Percentiles rank a stretch among this genome's conserved stretches.
Conservation (phyloP, 2,329 filamentous ascomycete genomes). For the Fusarium mexicanum region DNA sequence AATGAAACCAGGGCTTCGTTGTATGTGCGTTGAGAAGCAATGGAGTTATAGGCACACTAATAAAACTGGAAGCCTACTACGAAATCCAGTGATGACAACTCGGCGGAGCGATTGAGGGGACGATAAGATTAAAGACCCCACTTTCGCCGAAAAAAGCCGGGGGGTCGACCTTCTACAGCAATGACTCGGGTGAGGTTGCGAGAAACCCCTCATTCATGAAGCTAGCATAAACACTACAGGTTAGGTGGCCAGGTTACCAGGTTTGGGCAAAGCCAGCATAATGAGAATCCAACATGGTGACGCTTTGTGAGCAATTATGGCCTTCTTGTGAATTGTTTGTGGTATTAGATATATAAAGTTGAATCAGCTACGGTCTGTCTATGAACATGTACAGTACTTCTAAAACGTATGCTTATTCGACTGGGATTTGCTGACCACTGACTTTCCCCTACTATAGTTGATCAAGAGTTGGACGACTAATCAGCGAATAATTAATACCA, state of each 20-base stretch:
- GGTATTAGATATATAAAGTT: too few species aligned
- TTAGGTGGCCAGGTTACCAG: rapidly evolving
- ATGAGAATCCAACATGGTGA: rapidly evolving
- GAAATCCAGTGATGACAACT: not conserved
- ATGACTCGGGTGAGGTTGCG: not conserved
- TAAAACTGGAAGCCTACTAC: not conserved
- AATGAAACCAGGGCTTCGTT: not conserved
- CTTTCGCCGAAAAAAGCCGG: conserved; percentile 16
- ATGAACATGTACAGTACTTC: too few species aligned
- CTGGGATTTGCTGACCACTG: too few species aligned
- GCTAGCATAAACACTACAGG: not conserved
- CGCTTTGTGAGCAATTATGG: not conserved
- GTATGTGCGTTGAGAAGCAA: not conserved
- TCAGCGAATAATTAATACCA: rapidly evolving
- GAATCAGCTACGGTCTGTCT: too few species aligned
- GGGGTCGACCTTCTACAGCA: not conserved
- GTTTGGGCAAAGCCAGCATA: too few species aligned
- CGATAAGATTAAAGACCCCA: not conserved
- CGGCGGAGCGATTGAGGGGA: not conserved
- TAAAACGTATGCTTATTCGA: too few species aligned
- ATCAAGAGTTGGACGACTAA: too few species aligned
- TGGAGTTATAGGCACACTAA: not conserved
- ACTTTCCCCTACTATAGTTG: rapidly evolving
- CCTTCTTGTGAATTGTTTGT: too few species aligned
- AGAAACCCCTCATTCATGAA: not conserved